phyloP scores from a whole-genome alignment of 179 eudicot species.

The Amaranthus tricolor region DNA sequence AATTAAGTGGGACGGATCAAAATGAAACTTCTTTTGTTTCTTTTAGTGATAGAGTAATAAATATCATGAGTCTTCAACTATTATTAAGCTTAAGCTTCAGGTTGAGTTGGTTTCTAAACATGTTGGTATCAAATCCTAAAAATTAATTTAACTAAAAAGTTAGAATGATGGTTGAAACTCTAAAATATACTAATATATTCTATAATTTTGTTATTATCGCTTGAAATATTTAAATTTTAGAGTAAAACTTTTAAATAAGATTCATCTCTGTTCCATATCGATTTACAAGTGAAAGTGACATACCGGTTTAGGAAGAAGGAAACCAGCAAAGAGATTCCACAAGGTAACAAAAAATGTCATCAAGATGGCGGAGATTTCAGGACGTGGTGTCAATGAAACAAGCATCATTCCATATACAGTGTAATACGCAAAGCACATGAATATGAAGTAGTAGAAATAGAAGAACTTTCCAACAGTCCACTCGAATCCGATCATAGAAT shows the following conservation, averaged over 20 bases:
- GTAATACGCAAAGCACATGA: constrained; percentile 61
- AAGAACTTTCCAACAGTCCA: constrained; percentile 48
- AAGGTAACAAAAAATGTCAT: constrained; percentile 74
- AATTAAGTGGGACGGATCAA: no score
- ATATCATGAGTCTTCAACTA: neutral
- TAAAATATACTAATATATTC: no score
- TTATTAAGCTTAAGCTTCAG: no score
- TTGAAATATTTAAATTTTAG: no score
- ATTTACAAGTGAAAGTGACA: constrained; percentile 5
- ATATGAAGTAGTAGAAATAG: constrained; percentile 63
- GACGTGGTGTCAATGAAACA: constrained; percentile 68
- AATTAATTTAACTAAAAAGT: no score
- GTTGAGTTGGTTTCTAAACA: no score
- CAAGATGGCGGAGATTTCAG: constrained; percentile 59
- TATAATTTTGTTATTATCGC: no score
- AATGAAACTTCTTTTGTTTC: no score
- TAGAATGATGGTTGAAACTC: no score
- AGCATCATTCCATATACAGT: constrained; percentile 81
- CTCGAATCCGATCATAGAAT: constrained; percentile 78
- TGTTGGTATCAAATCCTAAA: no score
- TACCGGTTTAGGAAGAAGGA: constrained; percentile 70
- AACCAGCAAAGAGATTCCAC: constrained; percentile 86
- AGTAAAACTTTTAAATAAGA: no score
- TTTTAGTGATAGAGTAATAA: neutral
- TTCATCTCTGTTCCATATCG: no score